phyloP scores from a whole-genome alignment of 129 eudicot genomes.

The Flaveria sonorensis region DNA sequence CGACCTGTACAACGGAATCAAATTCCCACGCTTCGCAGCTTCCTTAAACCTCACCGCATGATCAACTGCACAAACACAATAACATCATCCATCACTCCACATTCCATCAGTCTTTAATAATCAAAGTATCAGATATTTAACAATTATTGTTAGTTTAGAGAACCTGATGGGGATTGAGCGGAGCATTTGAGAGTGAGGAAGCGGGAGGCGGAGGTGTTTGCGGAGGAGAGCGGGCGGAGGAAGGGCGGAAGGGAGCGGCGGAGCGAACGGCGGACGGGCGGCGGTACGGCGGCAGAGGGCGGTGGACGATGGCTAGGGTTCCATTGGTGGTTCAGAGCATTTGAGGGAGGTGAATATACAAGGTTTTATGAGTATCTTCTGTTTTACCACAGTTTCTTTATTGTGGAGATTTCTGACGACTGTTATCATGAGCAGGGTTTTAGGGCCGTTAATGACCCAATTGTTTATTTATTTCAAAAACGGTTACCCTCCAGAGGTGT shows the following conservation, averaged over 20 bases:
- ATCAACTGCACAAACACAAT: slow-evolving; percentile 57
- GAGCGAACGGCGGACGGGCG: slow-evolving; percentile 32
- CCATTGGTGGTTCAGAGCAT: slow-evolving; percentile 39
- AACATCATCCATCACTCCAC: neutral
- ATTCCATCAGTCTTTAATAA: neutral
- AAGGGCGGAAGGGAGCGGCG: neutral
- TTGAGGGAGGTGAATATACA: neutral
- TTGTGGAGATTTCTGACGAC: neutral
- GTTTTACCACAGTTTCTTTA: neutral
- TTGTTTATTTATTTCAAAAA: no score
- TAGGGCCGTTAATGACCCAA: neutral
- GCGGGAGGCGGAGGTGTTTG: slow-evolving; percentile 32
- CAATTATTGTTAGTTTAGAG: neutral
- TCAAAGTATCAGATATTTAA: neutral
- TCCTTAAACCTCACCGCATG: slow-evolving; percentile 74
- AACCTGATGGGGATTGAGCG: slow-evolving; percentile 47
- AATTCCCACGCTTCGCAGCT: slow-evolving; percentile 86
- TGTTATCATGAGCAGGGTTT: neutral
- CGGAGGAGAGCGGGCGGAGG: slow-evolving; percentile 25
- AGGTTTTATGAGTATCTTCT: neutral
- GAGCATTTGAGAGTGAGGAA: slow-evolving; percentile 52
- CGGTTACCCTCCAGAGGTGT: no score
- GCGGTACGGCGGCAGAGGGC: slow-evolving; percentile 30
- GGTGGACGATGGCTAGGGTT: slow-evolving; percentile 61
- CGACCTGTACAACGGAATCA: slow-evolving; percentile 73